Base-by-base conservation (phyloP, 2,329 filamentous ascomycete species). In the Xylaria polymorpha region DNA sequence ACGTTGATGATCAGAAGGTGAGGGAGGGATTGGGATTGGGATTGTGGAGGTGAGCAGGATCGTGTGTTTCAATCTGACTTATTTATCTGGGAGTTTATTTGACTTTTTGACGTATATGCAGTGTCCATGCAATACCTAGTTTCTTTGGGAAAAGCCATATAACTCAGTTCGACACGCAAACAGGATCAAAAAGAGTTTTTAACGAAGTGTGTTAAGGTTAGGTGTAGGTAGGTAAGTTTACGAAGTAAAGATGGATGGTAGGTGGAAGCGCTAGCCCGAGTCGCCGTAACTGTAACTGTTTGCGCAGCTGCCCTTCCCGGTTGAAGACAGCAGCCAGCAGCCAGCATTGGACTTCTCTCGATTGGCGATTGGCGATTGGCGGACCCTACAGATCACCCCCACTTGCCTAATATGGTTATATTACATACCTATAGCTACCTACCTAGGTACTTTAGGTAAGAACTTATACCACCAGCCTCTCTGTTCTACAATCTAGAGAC, bases 371-470 rank as follows among this genome's bases (percentile, higher is more conserved):
- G n/a, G n/a, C 39, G 14, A 53, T 46, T 53, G 35, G 39, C 14
- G 8, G 14, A 32, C 15, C 46, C 29, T 67, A 63, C 58, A 59
- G 1, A 12, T 10, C n/a, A 46, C 65, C 51, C 51, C 66, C 66
- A 68, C 66, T 60, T 68, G 39, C 66, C 66, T 64, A 50, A 60
- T 60, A 43, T 9, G 61, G 66, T 14, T 64, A 68, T 64, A 60
- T 63, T 56, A 29, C 37, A 25, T 46, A 37, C 50, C n/a, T n/a
- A n/a, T n/a, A n/a, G n/a, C n/a, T n/a, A n/a, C n/a, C n/a, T n/a
- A n/a, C n/a, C n/a, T n/a, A n/a, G n/a, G n/a, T n/a, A n/a, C n/a
- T n/a, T n/a, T n/a, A 3, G 5, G 12, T 37, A 37, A 12, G 22
- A 14, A 57, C 37, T 57, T 57, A 20, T n/a, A 41, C 39, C 22